phyloP scores from a whole-genome alignment of 2,329 filamentous ascomycete genomes.

The Orbilia javanica region DNA sequence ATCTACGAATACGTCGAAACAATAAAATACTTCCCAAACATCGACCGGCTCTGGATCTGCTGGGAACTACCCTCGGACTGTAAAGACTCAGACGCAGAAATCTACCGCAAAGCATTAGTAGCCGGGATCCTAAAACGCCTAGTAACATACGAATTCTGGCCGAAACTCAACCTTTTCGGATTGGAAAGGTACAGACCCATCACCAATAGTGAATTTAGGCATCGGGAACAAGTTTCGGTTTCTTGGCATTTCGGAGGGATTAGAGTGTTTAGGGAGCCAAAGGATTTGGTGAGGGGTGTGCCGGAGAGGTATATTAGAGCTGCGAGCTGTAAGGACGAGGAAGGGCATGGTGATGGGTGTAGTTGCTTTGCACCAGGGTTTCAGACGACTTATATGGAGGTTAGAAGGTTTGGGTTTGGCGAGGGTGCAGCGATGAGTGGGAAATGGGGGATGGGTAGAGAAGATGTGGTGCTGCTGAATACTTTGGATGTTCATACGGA shows the following conservation, averaged over 20 bases:
- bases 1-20: slow-evolving; percentile 18
- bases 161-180: not conserved
- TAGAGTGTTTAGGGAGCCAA: not conserved
- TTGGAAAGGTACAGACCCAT: slow-evolving; percentile 12
- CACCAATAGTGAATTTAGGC: not conserved
- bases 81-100: not conserved
- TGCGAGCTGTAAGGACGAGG: not conserved
- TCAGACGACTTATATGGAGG: slow-evolving; percentile 19
- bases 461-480: slow-evolving; percentile 8
- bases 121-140: not conserved
- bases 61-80: slow-evolving; percentile 20
- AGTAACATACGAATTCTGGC: slow-evolving; percentile 21
- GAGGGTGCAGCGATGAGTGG: not conserved
- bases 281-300: not conserved
- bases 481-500: slow-evolving; percentile 16
- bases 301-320: slow-evolving; percentile 14
- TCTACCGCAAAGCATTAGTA: slow-evolving; percentile 1
- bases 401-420: slow-evolving; percentile 9
- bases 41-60: slow-evolving; percentile 11
- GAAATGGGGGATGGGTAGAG: slow-evolving; percentile 1
- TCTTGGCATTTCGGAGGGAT: slow-evolving; percentile 16
- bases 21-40: slow-evolving; percentile 25
- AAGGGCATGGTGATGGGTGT: slow-evolving; percentile 3
- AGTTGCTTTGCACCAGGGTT: slow-evolving; percentile 22
- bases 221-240: slow-evolving; percentile 3